Base-by-base conservation (phyloP, 1,139 yeast species). In the Blastobotrys proliferans region DNA sequence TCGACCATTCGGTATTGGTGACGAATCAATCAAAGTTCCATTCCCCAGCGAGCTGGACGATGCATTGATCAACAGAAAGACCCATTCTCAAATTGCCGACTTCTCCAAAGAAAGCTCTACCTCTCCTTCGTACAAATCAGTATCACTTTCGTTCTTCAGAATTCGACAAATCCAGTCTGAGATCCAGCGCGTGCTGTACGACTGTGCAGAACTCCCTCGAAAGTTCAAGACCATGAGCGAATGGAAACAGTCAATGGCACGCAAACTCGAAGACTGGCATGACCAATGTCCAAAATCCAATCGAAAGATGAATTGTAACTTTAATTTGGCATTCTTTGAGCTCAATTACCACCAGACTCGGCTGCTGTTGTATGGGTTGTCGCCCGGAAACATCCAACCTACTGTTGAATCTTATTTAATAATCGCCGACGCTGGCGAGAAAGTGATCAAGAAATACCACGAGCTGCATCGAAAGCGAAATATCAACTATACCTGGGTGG, bases 401-500 rank as follows among this genome's bases (percentile, higher is more conserved):
- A 69, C 76, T 11, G 63, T 66, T 3, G 69, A 70, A 9, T 85
- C 85, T 40, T 76, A 76, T 51, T 53, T 69, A 22, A 72, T 74
- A 35, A 77, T 85, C n/a, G 73, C 76, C 14, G 77, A 75, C 22
- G 76, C 90, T 1, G 77, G 94, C 1, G 76, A 74, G 51, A 81
- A 80, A 35, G 74, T 86, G 32, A 81, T 87, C 43, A 68, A 71
- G 35, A 74, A 79, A 34, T 88, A 85, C 60, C 67, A 74, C 37
- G 76, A 73, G 40, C 66, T 87, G 34, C 76, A 76, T 51, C 63
- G 67, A 17, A 72, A 72, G 26, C 77, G 76, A 52, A 70, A 77
- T 37, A 73, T 87, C 49, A 87, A 87, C 60, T 88, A 84, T 63
- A 86, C 96, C 0, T 88, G 96, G 96, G 92, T 90, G 1, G 94